phyloP scores from a whole-genome alignment of 768 basidiomycete genomes.

The Hydnum rufescens region DNA sequence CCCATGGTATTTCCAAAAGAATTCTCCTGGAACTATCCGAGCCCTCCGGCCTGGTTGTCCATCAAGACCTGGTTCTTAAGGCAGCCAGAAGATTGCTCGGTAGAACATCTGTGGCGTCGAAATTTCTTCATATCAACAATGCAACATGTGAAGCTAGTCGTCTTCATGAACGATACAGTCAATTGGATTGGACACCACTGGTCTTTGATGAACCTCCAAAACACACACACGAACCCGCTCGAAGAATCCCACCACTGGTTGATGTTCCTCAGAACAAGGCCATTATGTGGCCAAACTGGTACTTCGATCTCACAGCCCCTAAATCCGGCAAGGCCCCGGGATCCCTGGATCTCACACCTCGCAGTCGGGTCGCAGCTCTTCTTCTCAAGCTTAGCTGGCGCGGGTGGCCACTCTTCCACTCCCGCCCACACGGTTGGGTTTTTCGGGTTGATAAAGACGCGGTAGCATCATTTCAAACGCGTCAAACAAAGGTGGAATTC shows the following conservation, averaged over 20 bases:
- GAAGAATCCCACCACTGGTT: neutral
- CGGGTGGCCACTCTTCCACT: slow-evolving; percentile 66
- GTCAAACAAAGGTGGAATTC: slow-evolving; percentile 33
- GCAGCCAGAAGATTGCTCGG: too few relatives aligned
- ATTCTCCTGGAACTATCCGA: too few relatives aligned
- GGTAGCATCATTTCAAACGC: slow-evolving; percentile 21
- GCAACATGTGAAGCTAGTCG: neutral
- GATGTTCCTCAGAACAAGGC: slow-evolving; percentile 9
- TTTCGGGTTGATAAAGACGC: slow-evolving; percentile 44
- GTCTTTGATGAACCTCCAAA: neutral
- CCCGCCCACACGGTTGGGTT: slow-evolving; percentile 77
- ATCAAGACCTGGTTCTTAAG: too few relatives aligned
- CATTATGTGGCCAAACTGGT: slow-evolving; percentile 84
- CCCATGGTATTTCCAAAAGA: too few relatives aligned
- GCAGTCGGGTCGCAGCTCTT: slow-evolving; percentile 64
- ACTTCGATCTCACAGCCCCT: slow-evolving; percentile 57
- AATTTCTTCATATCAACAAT: neutral
- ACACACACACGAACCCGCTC: too few relatives aligned
- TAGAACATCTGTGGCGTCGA: too few relatives aligned
- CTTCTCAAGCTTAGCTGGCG: slow-evolving; percentile 78
- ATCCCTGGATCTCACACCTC: slow-evolving; percentile 65
- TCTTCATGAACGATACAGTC: neutral
- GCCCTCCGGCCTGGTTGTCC: too few relatives aligned
- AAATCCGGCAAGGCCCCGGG: slow-evolving; percentile 47
- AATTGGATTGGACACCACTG: neutral